Percentiles rank a stretch among this genome's conserved stretches.
phyloP scores from a whole-genome alignment of 768 basidiomycete genomes.

The Amanita polypyramis region DNA sequence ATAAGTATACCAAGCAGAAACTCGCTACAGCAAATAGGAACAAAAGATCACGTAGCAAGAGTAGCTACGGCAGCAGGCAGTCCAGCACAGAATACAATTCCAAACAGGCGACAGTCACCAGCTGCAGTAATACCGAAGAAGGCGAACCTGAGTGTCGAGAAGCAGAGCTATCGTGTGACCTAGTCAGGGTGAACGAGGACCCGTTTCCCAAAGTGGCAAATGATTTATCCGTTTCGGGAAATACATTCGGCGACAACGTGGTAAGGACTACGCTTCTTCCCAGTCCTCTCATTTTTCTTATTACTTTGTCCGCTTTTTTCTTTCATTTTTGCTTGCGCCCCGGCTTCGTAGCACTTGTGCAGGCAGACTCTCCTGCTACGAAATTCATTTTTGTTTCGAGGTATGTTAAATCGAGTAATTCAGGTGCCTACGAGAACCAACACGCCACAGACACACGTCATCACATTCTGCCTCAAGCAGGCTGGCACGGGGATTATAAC shows the following conservation, averaged over 20 bases:
- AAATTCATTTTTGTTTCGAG: slow-evolving; percentile 30
- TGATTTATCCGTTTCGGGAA: slow-evolving; percentile 21
- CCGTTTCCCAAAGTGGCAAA: slow-evolving; percentile 11
- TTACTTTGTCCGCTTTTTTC: slow-evolving; percentile 12
- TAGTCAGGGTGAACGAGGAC: slow-evolving; percentile 10
- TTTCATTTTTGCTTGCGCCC: slow-evolving; percentile 11
- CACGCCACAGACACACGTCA: background rate
- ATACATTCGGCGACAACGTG: slow-evolving; percentile 32
- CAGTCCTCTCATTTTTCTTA: slow-evolving; percentile 13
- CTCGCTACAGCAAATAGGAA: slow-evolving; percentile 11
- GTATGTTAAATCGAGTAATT: slow-evolving; percentile 10
- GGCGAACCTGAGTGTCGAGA: slow-evolving; percentile 46
- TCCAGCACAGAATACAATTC: slow-evolving; percentile 51
- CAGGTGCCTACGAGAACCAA: background rate
- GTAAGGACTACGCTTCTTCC: slow-evolving; percentile 17
- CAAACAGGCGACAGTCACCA: slow-evolving; percentile 29
- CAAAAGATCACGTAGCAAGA: slow-evolving; percentile 22
- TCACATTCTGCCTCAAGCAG: slow-evolving; percentile 1
- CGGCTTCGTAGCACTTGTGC: slow-evolving; percentile 17
- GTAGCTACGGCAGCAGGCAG: slow-evolving; percentile 29
- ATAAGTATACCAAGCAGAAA: background rate
- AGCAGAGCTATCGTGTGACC: slow-evolving; percentile 44
- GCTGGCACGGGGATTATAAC: background rate
- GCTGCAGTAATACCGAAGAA: slow-evolving; percentile 21
- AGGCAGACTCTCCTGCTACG: slow-evolving; percentile 20